These are phyloP conservation scores for Kregervanrija fluxuum DNA, from an alignment of 805 yeast genomes.

Conservation along the genomic window DNA sequence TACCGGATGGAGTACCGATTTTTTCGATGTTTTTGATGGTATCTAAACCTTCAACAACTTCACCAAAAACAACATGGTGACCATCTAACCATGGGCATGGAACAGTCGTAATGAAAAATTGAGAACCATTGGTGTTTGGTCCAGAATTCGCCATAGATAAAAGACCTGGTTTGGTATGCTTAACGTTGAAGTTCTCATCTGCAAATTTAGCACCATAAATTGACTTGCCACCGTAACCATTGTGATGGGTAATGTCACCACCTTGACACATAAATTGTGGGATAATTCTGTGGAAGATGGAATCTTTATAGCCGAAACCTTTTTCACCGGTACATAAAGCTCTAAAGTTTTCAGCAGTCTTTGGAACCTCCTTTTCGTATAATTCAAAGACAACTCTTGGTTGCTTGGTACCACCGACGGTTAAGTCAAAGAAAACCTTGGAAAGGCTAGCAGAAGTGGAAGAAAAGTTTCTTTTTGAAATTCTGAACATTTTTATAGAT, in stretches of 20 bases:
- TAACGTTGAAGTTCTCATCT: slow-evolving; percentile 69
- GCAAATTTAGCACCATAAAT: slow-evolving; percentile 73
- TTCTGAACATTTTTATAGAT: slow-evolving; percentile 15
- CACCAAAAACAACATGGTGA: slow-evolving; percentile 93
- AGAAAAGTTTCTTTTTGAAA: slow-evolving; percentile 42
- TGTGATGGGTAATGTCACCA: slow-evolving; percentile 76
- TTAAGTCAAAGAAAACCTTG: slow-evolving; percentile 51
- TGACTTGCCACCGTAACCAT: slow-evolving; percentile 89
- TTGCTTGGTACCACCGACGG: slow-evolving; percentile 45
- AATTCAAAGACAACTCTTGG: slow-evolving; percentile 72
- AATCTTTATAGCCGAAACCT: slow-evolving; percentile 82
- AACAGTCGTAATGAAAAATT: slow-evolving; percentile 92
- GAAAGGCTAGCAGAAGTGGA: slow-evolving; percentile 36
- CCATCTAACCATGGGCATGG: slow-evolving; percentile 87
- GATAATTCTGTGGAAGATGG: slow-evolving; percentile 92
- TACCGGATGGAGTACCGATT: slow-evolving; percentile 43
- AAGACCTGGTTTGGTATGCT: slow-evolving; percentile 73
- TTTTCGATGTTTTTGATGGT: slow-evolving; percentile 79
- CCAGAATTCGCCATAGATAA: slow-evolving; percentile 98
- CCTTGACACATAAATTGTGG: slow-evolving; percentile 97
- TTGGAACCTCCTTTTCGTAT: slow-evolving; percentile 87
- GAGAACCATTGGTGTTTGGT: slow-evolving; percentile 97
- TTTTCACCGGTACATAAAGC: slow-evolving; percentile 85
- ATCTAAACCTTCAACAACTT: slow-evolving; percentile 78
- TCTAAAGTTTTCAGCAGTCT: slow-evolving; percentile 94